A percentile compares a stretch with the other conserved stretches of the same genome.
Conservation (phyloP, 805 yeast genomes). For the Debaryomyces tyrocola region DNA sequence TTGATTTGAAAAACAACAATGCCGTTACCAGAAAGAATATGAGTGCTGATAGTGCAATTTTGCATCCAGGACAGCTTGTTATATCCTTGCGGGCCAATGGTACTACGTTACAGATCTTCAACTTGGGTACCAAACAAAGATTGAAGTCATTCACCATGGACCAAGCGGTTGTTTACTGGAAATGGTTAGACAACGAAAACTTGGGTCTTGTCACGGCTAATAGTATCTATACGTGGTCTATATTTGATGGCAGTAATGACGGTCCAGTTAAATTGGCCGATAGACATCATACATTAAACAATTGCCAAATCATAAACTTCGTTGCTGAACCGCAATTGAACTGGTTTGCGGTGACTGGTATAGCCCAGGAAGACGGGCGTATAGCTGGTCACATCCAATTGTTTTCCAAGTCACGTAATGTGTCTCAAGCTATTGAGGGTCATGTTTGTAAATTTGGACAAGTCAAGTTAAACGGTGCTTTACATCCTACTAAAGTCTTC, state of each 20-base stretch:
- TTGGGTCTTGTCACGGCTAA: slow-evolving; percentile 85
- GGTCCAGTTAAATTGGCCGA: slow-evolving; percentile 83
- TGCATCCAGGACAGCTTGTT: slow-evolving; percentile 88
- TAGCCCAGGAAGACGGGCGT: slow-evolving; percentile 89
- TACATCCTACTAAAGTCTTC: slow-evolving; percentile 77
- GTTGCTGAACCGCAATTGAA: slow-evolving; percentile 75
- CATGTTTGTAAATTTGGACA: slow-evolving; percentile 91
- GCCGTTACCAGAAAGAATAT: slow-evolving; percentile 84
- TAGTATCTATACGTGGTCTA: slow-evolving; percentile 75
- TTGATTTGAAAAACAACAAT: slow-evolving; percentile 78
- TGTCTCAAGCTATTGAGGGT: slow-evolving; percentile 96
- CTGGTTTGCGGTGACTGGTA: slow-evolving; percentile 96
- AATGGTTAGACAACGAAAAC: slow-evolving; percentile 74
- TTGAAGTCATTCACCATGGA: slow-evolving; percentile 82
- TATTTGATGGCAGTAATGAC: slow-evolving; percentile 72
- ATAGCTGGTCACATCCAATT: slow-evolving; percentile 96
- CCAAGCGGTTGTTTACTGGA: slow-evolving; percentile 94
- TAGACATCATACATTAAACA: slow-evolving; percentile 76
- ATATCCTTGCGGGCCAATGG: slow-evolving; percentile 95
- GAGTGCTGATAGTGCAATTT: slow-evolving; percentile 96
- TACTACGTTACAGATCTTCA: slow-evolving; percentile 91
- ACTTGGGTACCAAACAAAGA: slow-evolving; percentile 82
- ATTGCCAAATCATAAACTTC: slow-evolving; percentile 87
- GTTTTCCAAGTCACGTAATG: slow-evolving; percentile 81
- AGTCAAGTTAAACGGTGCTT: slow-evolving; percentile 70